phyloP scores from a whole-genome alignment of 129 eudicot genomes.

The Sambucus nigra region DNA sequence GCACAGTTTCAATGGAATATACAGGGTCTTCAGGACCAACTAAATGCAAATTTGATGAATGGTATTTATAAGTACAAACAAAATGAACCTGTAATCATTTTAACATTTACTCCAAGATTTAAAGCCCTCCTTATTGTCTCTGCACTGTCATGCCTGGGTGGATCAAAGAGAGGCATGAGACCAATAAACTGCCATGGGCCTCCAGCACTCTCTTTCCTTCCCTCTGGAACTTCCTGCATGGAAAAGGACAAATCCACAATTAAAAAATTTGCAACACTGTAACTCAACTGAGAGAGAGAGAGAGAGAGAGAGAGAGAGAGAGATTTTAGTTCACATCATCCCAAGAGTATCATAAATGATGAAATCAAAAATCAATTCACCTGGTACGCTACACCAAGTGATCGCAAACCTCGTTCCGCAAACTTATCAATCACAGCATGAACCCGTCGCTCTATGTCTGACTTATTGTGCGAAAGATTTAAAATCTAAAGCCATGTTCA shows the following conservation, averaged over 20 bases:
- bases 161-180: conserved; percentile 96
- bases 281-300: background rate
- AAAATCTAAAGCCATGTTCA: conserved; percentile 44
- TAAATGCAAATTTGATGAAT: background rate
- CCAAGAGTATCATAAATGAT: background rate
- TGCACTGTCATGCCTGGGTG: conserved; percentile 99
- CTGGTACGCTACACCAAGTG: conserved; percentile 97
- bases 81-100: conserved; percentile 86
- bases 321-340: background rate
- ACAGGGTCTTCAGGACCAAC: background rate
- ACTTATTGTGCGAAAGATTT: conserved; percentile 86
- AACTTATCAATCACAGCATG: conserved; percentile 91
- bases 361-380: conserved; percentile 19
- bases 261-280: background rate
- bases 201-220: conserved; percentile 90
- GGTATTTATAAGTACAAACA: background rate
- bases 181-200: conserved; percentile 99
- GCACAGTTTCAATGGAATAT: too few species aligned
- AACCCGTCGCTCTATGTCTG: conserved; percentile 93
- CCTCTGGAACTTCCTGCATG: conserved; percentile 93
- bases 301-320: background rate
- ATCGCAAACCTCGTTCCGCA: conserved; percentile 95
- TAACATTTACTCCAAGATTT: conserved; percentile 95
- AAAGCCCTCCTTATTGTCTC: conserved; percentile 95
- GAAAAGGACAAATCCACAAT: conserved; percentile 12